Evolutionary conservation across 116 monocot species (phyloP).

Genomic region (Iris pallida): DNA sequence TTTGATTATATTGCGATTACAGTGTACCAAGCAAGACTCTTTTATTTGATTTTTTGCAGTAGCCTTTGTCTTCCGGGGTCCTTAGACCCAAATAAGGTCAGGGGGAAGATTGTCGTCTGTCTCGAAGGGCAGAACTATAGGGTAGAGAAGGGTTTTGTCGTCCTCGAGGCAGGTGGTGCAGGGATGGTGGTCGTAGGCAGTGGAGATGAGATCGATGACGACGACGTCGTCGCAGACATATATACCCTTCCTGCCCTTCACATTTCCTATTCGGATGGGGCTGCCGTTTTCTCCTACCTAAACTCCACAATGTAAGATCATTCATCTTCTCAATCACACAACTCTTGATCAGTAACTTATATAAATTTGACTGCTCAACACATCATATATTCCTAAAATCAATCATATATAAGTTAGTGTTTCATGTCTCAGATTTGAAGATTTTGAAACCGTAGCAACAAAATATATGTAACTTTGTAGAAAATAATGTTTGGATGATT

Average conservation of each 20-base stretch:
- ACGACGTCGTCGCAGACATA: slow-evolving; percentile 25
- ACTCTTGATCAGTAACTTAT: no score
- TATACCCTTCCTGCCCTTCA: slow-evolving; percentile 47
- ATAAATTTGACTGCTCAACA: no score
- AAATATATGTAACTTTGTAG: neutral
- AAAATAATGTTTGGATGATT: no score
- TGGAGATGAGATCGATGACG: neutral
- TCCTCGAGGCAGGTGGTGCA: slow-evolving; percentile 43
- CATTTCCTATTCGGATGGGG: slow-evolving; percentile 27
- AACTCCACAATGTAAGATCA: slow-evolving; percentile 33
- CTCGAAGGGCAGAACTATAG: slow-evolving; percentile 15
- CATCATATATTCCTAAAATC: no score
- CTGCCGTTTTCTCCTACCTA: slow-evolving; percentile 23
- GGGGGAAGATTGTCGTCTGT: slow-evolving; percentile 63
- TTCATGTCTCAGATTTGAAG: no score
- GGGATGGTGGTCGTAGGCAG: slow-evolving; percentile 47
- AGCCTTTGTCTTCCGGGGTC: slow-evolving; percentile 16
- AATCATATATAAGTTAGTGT: no score
- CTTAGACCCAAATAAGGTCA: slow-evolving; percentile 43
- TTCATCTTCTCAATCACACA: neutral
- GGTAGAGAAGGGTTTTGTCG: slow-evolving; percentile 40
- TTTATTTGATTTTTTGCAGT: no score
- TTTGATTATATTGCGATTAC: no score
- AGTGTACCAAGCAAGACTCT: no score
- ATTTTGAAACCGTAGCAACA: neutral